Base-by-base conservation (phyloP, 129 eudicot species). In the Flaveria brownii region DNA sequence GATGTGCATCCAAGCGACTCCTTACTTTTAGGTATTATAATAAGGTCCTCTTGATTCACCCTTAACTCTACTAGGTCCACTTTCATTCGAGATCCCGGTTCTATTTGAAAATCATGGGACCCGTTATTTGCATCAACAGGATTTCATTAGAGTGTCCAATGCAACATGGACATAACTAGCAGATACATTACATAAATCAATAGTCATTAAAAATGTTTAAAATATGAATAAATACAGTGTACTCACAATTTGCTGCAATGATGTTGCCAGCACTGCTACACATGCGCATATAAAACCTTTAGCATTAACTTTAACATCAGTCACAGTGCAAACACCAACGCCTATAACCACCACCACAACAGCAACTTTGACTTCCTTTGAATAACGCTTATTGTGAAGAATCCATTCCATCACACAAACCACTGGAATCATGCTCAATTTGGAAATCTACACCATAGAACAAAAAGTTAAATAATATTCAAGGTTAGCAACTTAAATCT, bases 361-460 rank as follows among this genome's bases (percentile, higher is more conserved):
- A 23, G 92, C 22, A 72, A 87, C 67, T 64, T 89, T 92, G 47
- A 87, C 90, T 80, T 92, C 92, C 56, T 74, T 89, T 3, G 93
- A 71, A 80, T 87, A 92, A 9, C 79, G 80, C 80, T 87, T 87
- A 36, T 65, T 89, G 61, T 92, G 92, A 73, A 92, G 82, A 69
- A 92, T 80, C 93, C 93, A 87, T 70, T 92, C 98, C 96, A 92
- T 82, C 6, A 92, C 76, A 59, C 98, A 92, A 30, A 88, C 93
- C 66, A 92, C 98, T 10, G 98, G 98, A 77, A 92, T 92, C 98
- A 92, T 92, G 87, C 98, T 92, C 80, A 92, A 77, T 77, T 92
- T 92, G 16, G 96, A 86, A 25, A 92, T 92, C 96, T 92, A 63
- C 51, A 42, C 20, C 41, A 18, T 41, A 71, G 43, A 16, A 23